phyloP scores from a whole-genome alignment of 345 rosid genomes.

The Arabis hirsuta region DNA sequence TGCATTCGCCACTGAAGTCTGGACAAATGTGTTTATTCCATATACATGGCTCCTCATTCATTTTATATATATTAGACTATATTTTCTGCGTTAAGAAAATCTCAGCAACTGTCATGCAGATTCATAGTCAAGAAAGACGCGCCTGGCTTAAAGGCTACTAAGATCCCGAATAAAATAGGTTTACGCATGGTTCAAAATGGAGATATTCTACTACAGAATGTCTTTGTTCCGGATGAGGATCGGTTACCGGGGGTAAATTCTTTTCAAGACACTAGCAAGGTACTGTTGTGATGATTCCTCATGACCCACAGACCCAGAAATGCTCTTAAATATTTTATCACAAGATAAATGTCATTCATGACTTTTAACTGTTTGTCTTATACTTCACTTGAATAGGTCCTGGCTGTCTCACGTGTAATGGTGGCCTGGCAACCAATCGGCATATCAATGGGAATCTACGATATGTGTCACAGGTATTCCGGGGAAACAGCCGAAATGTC shows the following conservation, averaged over 20 bases:
- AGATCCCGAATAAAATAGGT: constrained; percentile 93
- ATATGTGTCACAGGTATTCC: constrained; percentile 89
- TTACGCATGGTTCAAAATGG: constrained; percentile 96
- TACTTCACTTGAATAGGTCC: constrained; percentile 54
- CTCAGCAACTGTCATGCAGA: constrained; percentile 54
- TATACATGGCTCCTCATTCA: constrained; percentile 6
- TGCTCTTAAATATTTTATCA: constrained; percentile 3
- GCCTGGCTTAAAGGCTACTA: constrained; percentile 85
- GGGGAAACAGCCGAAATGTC: neutral
- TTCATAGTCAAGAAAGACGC: constrained; percentile 82
- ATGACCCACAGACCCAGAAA: neutral
- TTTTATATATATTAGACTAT: constrained; percentile 1
- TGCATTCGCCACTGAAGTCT: no score
- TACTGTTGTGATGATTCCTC: constrained; percentile 31
- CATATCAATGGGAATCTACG: constrained; percentile 91
- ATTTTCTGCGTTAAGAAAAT: constrained; percentile 11
- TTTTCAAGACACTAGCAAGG: constrained; percentile 93
- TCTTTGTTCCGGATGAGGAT: constrained; percentile 90
- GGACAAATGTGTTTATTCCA: constrained; percentile 1
- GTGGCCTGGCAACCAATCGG: constrained; percentile 99
- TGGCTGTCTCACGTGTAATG: constrained; percentile 93
- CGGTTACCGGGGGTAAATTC: constrained; percentile 87
- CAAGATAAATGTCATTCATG: neutral
- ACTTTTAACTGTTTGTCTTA: constrained; percentile 12
- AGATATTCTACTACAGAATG: constrained; percentile 75